These are phyloP conservation scores for Oryza brachyantha DNA, from an alignment of 176 grass and related monocot genomes.

Conservation along the genomic window DNA sequence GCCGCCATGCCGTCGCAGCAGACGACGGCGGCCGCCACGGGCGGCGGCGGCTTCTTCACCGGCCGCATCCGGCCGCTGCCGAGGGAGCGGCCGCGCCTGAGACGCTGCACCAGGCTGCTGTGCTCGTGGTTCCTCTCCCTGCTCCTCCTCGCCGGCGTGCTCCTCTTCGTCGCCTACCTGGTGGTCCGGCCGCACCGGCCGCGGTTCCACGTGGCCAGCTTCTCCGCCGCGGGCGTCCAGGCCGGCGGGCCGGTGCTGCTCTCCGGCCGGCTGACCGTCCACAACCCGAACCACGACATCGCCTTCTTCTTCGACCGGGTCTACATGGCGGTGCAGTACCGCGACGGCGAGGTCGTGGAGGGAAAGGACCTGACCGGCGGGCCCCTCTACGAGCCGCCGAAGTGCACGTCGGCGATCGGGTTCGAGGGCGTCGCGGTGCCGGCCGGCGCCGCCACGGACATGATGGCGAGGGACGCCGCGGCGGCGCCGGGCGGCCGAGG, in stretches of 20 bases:
- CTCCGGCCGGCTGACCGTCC: constrained; percentile 46
- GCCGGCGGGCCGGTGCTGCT: constrained; percentile 13
- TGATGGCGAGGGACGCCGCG: constrained; percentile 28
- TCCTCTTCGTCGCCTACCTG: constrained; percentile 71
- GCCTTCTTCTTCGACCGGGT: constrained; percentile 62
- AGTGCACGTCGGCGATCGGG: constrained; percentile 42
- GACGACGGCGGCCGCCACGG: constrained; percentile 6
- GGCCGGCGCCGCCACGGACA: neutral
- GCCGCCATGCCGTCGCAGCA: neutral
- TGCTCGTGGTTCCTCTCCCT: constrained; percentile 64
- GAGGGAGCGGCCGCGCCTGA: constrained; percentile 38
- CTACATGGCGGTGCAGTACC: constrained; percentile 51
- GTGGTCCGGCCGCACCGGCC: constrained; percentile 80
- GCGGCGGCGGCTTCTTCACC: neutral
- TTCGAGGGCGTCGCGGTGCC: constrained; percentile 32
- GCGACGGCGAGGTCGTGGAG: constrained; percentile 38
- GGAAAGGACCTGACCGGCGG: constrained; percentile 25
- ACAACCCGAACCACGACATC: constrained; percentile 69
- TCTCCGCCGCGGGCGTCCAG: constrained; percentile 50
- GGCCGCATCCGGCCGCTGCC: constrained; percentile 19
- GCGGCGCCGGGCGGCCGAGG: neutral
- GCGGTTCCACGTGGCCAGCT: constrained; percentile 64
- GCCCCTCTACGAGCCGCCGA: constrained; percentile 56
- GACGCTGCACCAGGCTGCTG: constrained; percentile 46
- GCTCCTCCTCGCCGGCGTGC: constrained; percentile 52